Evolutionary conservation across 257 asterid genomes (phyloP).

Genomic region (Orobanche coerulescens): DNA sequence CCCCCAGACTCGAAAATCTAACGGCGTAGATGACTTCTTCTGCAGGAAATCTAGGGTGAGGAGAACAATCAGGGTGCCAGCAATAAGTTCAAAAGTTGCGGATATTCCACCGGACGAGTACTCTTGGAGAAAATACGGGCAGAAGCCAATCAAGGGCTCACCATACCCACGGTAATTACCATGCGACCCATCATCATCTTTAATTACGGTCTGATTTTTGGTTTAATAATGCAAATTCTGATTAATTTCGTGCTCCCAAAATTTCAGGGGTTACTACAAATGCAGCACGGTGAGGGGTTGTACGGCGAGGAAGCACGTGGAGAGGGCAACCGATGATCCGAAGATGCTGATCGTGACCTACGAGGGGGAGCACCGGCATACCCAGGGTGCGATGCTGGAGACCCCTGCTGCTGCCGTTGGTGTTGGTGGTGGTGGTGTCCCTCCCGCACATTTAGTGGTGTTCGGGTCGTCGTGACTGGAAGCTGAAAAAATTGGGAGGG

Average conservation of each 20-base stretch:
- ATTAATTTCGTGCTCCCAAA: not conserved
- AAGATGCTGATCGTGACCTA: slow-evolving; percentile 67
- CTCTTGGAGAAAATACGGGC: slow-evolving; percentile 86
- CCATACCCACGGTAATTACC: slow-evolving; percentile 67
- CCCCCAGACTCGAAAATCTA: not conserved
- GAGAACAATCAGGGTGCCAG: slow-evolving; percentile 57
- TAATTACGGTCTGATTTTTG: too few species aligned
- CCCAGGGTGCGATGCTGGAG: slow-evolving; percentile 36
- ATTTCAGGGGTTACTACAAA: slow-evolving; percentile 68
- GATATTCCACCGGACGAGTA: slow-evolving; percentile 67
- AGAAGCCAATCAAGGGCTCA: slow-evolving; percentile 81
- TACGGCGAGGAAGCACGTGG: slow-evolving; percentile 86
- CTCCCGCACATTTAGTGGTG: slow-evolving; percentile 29
- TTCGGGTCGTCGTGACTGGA: slow-evolving; percentile 30
- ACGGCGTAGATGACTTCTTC: not conserved
- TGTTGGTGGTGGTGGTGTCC: not conserved
- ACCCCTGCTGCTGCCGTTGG: slow-evolving; percentile 2
- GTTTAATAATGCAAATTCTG: too few species aligned
- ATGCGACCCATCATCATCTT: slow-evolving; percentile 25
- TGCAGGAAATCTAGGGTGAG: slow-evolving; percentile 53
- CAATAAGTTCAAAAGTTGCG: slow-evolving; percentile 55
- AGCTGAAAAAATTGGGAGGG: not conserved
- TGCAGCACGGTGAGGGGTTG: slow-evolving; percentile 71
- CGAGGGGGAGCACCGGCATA: slow-evolving; percentile 74
- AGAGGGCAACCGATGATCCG: slow-evolving; percentile 75